phyloP scores from a whole-genome alignment of 2,329 filamentous ascomycete genomes.

The Pestalotiopsis sp. region DNA sequence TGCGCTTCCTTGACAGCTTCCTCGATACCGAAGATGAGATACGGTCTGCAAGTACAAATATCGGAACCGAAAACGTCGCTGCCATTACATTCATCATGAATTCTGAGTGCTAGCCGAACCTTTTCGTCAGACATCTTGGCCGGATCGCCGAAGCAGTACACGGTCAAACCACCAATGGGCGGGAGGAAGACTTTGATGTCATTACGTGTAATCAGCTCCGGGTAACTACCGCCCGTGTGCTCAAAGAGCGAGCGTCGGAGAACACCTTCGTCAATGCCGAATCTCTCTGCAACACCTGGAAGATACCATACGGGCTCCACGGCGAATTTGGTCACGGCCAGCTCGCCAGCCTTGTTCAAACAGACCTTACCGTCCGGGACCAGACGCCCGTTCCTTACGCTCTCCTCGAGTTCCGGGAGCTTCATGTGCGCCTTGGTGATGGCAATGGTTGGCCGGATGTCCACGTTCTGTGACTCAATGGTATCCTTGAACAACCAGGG shows the following conservation, averaged over 20 bases:
- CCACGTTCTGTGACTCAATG: slow-evolving; percentile 76
- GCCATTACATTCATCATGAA: slow-evolving; percentile 87
- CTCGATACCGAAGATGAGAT: slow-evolving; percentile 95
- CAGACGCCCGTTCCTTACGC: slow-evolving; percentile 78
- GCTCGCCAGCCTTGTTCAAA: slow-evolving; percentile 80
- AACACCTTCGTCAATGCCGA: slow-evolving; percentile 89
- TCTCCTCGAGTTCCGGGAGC: slow-evolving; percentile 90
- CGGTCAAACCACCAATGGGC: slow-evolving; percentile 91
- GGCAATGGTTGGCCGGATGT: slow-evolving; percentile 88
- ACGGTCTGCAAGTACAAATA: slow-evolving; percentile 95
- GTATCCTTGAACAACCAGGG: slow-evolving; percentile 82
- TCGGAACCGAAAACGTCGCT: slow-evolving; percentile 98
- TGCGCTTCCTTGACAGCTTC: slow-evolving; percentile 98
- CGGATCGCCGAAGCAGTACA: slow-evolving; percentile 96
- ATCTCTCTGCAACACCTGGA: slow-evolving; percentile 85
- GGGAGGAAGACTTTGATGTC: slow-evolving; percentile 97
- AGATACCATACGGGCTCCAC: slow-evolving; percentile 94
- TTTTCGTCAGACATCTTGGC: slow-evolving; percentile 90
- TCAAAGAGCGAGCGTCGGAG: slow-evolving; percentile 89
- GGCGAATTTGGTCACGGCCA: slow-evolving; percentile 94
- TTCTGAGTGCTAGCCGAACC: slow-evolving; percentile 77
- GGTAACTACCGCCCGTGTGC: slow-evolving; percentile 93
- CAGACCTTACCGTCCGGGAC: slow-evolving; percentile 85
- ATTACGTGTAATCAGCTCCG: slow-evolving; percentile 89
- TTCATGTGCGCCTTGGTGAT: slow-evolving; percentile 95